phyloP scores from a whole-genome alignment of 2,329 filamentous ascomycete genomes.

The Tolypocladium nubicola region DNA sequence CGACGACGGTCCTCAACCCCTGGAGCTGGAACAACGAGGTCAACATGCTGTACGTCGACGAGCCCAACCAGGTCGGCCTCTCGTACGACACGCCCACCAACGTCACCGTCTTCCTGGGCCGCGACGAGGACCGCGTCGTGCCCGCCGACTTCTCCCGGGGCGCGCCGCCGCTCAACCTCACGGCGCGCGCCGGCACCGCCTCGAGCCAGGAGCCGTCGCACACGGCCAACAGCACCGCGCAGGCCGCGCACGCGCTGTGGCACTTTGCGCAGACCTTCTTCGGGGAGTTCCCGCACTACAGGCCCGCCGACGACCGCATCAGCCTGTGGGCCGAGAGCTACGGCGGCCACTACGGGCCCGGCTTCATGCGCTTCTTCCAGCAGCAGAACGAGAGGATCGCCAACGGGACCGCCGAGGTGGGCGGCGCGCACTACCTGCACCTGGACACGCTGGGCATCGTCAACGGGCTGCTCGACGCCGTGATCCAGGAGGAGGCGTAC shows the following conservation, averaged over 20 bases:
- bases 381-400: constrained; percentile 46
- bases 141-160: constrained; percentile 24
- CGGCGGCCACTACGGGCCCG: constrained; percentile 58
- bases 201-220: constrained; percentile 17
- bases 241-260: constrained; percentile 48
- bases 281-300: constrained; percentile 46
- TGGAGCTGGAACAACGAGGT: constrained; percentile 53
- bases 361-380: constrained; percentile 47
- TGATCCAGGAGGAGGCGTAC: constrained; percentile 47
- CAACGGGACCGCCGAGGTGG: constrained; percentile 17
- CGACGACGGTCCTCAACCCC: constrained; percentile 41
- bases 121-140: constrained; percentile 37
- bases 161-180: constrained; percentile 24
- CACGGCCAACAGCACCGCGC: constrained; percentile 38
- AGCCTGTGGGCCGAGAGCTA: constrained; percentile 61
- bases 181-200: constrained; percentile 22
- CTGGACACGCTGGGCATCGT: constrained; percentile 57
- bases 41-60: constrained; percentile 45
- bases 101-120: constrained; percentile 40
- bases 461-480: constrained; percentile 57
- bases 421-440: constrained; percentile 37
- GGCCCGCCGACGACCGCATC: constrained; percentile 41
- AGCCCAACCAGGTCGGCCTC: constrained; percentile 58
- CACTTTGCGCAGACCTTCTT: constrained; percentile 56
- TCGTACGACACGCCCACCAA: constrained; percentile 58